Conservation (phyloP, 1,139 yeast genomes). For the Blastobotrys apis region DNA sequence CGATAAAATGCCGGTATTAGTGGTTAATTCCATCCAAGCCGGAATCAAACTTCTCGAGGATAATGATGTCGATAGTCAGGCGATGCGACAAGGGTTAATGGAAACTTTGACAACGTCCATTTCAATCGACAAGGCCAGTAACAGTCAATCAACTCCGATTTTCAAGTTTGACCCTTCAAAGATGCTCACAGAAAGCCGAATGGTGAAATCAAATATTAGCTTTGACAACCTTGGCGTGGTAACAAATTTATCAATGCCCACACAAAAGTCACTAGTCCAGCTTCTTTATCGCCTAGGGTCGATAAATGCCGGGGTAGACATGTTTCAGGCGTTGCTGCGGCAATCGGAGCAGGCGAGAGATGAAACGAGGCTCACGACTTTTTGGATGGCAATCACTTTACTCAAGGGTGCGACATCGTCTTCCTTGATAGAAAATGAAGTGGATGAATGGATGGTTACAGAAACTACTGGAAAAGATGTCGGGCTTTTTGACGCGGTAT, state of each 20-base stretch:
- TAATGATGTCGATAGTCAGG: slow-evolving; percentile 1
- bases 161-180: slow-evolving; percentile 8
- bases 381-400: slow-evolving; percentile 29
- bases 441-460: slow-evolving; percentile 11
- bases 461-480: background rate
- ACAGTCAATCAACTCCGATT: background rate
- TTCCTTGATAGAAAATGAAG: slow-evolving; percentile 1
- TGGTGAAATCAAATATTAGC: background rate
- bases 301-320: background rate
- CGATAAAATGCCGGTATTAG: slow-evolving; percentile 22
- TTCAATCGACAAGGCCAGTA: background rate
- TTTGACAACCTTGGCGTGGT: slow-evolving; percentile 14
- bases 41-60: slow-evolving; percentile 20
- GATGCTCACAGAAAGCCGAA: slow-evolving; percentile 1
- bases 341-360: background rate
- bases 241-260: slow-evolving; percentile 11
- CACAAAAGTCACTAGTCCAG: slow-evolving; percentile 9
- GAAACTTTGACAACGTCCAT: slow-evolving; percentile 1
- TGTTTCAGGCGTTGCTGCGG: slow-evolving; percentile 3
- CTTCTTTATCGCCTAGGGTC: slow-evolving; percentile 7
- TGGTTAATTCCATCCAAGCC: slow-evolving; percentile 20
- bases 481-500: slow-evolving; percentile 13
- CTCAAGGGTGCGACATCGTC: slow-evolving; percentile 23
- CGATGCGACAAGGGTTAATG: slow-evolving; percentile 3
- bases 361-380: slow-evolving; percentile 10